Conservation (phyloP, 805 yeast genomes). For the Ogataea trehalophila region DNA sequence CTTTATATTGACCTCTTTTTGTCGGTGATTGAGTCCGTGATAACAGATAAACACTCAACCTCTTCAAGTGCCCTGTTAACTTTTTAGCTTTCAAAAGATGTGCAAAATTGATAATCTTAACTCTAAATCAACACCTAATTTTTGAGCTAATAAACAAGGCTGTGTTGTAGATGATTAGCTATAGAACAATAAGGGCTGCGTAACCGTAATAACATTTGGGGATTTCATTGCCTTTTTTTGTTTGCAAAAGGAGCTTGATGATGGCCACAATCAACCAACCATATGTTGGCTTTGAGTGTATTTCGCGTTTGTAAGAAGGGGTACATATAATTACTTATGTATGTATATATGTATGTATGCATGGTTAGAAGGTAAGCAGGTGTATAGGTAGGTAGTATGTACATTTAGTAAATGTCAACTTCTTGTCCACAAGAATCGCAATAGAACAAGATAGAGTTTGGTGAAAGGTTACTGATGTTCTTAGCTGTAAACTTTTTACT, state of each 20-base stretch:
- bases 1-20: background rate
- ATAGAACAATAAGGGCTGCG: background rate
- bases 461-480: constrained; percentile 11
- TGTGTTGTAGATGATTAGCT: too few relatives aligned
- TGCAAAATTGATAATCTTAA: too few relatives aligned
- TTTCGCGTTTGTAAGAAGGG: background rate
- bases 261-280: too few relatives aligned
- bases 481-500: constrained; percentile 22
- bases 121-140: too few relatives aligned
- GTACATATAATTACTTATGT: background rate
- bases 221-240: too few relatives aligned
- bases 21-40: too few relatives aligned
- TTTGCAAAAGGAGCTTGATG: too few relatives aligned
- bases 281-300: background rate
- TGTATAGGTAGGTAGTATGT: background rate
- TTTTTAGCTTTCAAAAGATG: too few relatives aligned
- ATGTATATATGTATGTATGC: background rate
- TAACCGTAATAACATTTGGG: background rate
- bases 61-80: too few relatives aligned
- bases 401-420: constrained; percentile 5
- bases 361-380: too few relatives aligned
- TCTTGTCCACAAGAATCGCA: constrained; percentile 28
- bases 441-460: constrained; percentile 19
- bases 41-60: too few relatives aligned
- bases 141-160: too few relatives aligned